Evolutionary conservation across 1,139 yeast species (phyloP), one percentile per base, ranked within the genome.

Genomic region (Yamadazyma taylorii): DNA sequence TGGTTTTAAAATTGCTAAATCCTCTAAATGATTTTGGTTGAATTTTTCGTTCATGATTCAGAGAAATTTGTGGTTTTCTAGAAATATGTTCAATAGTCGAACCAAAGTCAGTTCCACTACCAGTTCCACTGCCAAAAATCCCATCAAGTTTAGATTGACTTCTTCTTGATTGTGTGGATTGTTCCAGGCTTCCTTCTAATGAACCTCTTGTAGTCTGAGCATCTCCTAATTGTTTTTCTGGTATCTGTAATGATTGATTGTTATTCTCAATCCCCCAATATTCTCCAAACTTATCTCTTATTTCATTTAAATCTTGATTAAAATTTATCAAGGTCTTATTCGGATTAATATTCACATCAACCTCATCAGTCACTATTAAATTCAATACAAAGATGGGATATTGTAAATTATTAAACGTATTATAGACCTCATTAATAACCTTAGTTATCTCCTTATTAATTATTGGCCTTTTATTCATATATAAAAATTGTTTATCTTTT

Each of bases 301-400:
- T n/a, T 3, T 10, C 24, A 16, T 30, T 34, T 30, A 39, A 30
- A 32, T 39, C 38, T 17, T 35, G 36, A 16, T 24, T 26, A 13
- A 42, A 34, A 21, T 42, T 39, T 6, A 39, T 30, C 5, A 31
- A 11, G 13, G 37, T 39, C 24, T 92, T 92, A 55, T 92, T 97
- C 0, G 98, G 98, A 0, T 96, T 81, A 1, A 94, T 84, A 58
- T 92, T 92, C 14, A 92, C 73, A 61, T 92, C 99, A 25, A 86
- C 58, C 16, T 69, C 63, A 16, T 58, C 69, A 31, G 74, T 71
- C 10, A 88, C 57, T 8, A 55, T 53, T 24, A 92, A 49, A 56
- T 94, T 73, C 2, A 87, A 52, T 1, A 89, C 65, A 36, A 85
- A 69, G n/a, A 79, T 76, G 0, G 98, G 98, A 38, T 56, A 72